A percentile compares a stretch with the other conserved stretches of the same genome.
These are phyloP conservation scores for Datura wrightii DNA, from an alignment of 257 asterid genomes.

Conservation along the genomic window DNA sequence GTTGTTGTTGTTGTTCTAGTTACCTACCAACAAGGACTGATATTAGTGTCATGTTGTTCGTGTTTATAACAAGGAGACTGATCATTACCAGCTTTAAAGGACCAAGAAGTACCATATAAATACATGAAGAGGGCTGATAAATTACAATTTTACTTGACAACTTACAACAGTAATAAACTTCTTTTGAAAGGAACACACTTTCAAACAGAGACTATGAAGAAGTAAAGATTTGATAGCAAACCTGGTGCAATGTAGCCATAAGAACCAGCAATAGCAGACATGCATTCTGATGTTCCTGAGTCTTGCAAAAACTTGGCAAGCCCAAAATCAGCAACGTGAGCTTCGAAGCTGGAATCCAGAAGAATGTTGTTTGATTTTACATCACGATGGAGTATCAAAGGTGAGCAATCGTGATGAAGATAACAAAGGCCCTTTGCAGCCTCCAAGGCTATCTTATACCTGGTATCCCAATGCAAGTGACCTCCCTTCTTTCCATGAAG, in stretches of 20 bases:
- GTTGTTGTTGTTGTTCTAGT: slow-evolving; percentile 19
- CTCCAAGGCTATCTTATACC: slow-evolving; percentile 42
- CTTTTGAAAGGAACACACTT: neutral
- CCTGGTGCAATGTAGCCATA: slow-evolving; percentile 49
- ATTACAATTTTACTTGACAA: neutral
- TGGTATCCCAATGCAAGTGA: slow-evolving; percentile 42
- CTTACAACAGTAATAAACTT: neutral
- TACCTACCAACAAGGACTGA: neutral
- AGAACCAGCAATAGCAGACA: slow-evolving; percentile 48
- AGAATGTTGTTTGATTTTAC: slow-evolving; percentile 77
- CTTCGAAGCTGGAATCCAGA: slow-evolving; percentile 41
- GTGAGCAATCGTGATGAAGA: slow-evolving; percentile 45
- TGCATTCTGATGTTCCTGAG: slow-evolving; percentile 53
- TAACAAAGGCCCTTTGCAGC: slow-evolving; percentile 46
- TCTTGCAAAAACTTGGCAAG: slow-evolving; percentile 79
- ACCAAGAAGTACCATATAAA: neutral
- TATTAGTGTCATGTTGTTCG: neutral
- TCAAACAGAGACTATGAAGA: neutral
- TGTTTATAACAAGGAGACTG: neutral
- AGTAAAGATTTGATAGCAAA: slow-evolving; percentile 13
- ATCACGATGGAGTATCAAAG: slow-evolving; percentile 53
- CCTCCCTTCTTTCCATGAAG: slow-evolving; percentile 44
- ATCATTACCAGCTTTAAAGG: neutral
- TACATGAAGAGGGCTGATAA: neutral
- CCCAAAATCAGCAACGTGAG: slow-evolving; percentile 47